These are phyloP conservation scores for Aschersonia sp. DNA, from an alignment of 2,329 filamentous ascomycete genomes.

Conservation along the genomic window DNA sequence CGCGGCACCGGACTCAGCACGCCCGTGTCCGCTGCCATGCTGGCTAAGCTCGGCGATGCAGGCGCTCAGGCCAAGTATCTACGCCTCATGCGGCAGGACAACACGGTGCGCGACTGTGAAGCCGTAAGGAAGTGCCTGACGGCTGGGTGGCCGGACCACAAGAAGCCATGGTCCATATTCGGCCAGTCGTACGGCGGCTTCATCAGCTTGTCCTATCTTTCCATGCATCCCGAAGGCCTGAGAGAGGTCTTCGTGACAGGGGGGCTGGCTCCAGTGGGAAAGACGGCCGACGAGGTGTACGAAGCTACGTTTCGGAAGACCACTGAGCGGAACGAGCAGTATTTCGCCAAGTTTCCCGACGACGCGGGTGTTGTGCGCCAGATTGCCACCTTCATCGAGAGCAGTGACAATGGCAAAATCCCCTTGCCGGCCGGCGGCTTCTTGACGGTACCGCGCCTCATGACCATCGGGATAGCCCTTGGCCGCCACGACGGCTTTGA, in stretches of 20 bases:
- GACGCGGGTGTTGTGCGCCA: slow-evolving; percentile 55
- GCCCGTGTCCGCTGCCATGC: slow-evolving; percentile 59
- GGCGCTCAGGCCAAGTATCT: slow-evolving; percentile 66
- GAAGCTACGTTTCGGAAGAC: slow-evolving; percentile 54
- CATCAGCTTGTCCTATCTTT: slow-evolving; percentile 70
- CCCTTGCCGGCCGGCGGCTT: slow-evolving; percentile 56
- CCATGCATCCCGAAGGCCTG: slow-evolving; percentile 61
- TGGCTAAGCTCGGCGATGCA: slow-evolving; percentile 29
- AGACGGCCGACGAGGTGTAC: slow-evolving; percentile 62
- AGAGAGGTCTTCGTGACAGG: slow-evolving; percentile 76
- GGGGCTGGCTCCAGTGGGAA: slow-evolving; percentile 64
- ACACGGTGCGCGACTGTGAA: slow-evolving; percentile 78
- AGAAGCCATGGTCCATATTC: slow-evolving; percentile 70
- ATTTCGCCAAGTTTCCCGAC: slow-evolving; percentile 75
- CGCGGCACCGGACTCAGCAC: slow-evolving; percentile 77
- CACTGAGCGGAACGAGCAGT: slow-evolving; percentile 56
- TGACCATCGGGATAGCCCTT: slow-evolving; percentile 65
- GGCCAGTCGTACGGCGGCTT: slow-evolving; percentile 92
- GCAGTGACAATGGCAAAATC: slow-evolving; percentile 34
- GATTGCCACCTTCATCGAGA: slow-evolving; percentile 49
- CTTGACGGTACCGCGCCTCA: slow-evolving; percentile 59
- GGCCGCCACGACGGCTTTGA: slow-evolving; percentile 70
- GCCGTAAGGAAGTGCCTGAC: slow-evolving; percentile 68
- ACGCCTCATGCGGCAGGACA: slow-evolving; percentile 76
- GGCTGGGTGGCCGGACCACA: slow-evolving; percentile 48